Base-by-base conservation (phyloP, 2,329 filamentous ascomycete species). In the Colletotrichum sp. region DNA sequence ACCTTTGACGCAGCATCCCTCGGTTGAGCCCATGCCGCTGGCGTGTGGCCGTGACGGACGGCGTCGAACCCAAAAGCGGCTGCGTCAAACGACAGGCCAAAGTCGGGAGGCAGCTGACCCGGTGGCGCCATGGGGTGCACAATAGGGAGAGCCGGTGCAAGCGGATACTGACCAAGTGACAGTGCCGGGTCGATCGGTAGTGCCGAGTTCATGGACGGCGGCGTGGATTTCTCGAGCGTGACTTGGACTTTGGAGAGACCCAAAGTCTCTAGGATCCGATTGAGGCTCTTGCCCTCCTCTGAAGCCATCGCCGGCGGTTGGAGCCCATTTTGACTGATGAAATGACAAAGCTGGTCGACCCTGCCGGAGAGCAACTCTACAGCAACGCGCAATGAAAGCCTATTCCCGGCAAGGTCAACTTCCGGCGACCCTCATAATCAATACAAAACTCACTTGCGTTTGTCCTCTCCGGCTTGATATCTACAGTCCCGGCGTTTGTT, bases 251-350 rank as follows among this genome's bases (percentile, higher is more conserved):
- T 74, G 13, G 59, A 48, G 15, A 71, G 21, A 15, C 72, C 72
- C 16, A 74, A 9, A 24, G 72, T 74, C 7, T 74, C 36, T n/a
- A 74, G 48, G 26, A 74, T 71, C 7, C 72, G 2, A 3, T n/a
- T 52, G 16, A 74, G 72, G 60, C 59, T 71, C 26, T 74, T 71
- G 60, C 61, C 67, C 13, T 79, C 79, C 21, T 79, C 77, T 30
- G 75, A 70, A 18, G 72, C 43, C 85, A 87, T 86, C 0, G 78
- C 76, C 1, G 85, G 85, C 3, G 83, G 82, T 34, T 84, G 80
- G 5, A 87, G 79, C 5, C 84, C 84, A 77, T 85, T 80, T 21
- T 86, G 83, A 60, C 82, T 77, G n/a, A 87, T 87, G 34, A 86
- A 87, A 28, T 84, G 82, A 72, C 78, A 81, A 21, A 85, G 78